Percentiles rank a stretch among this genome's conserved stretches.
These are phyloP conservation scores for Periconia sp. DNA, from an alignment of 2,329 filamentous ascomycete species.

Conservation along the genomic window DNA sequence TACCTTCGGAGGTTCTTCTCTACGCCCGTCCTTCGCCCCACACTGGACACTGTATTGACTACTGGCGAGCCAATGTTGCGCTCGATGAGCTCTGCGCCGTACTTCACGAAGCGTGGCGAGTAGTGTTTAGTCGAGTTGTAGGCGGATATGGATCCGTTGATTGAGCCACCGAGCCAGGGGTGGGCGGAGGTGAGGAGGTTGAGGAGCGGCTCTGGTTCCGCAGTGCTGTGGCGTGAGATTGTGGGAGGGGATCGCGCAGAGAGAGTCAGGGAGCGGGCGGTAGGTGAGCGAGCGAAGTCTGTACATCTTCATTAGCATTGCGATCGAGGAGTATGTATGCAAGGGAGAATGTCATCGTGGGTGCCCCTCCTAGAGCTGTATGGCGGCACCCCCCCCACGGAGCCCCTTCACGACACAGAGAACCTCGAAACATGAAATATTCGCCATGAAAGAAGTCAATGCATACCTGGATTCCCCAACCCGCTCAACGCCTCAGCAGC, in stretches of 20 bases:
- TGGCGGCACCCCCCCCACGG: not conserved
- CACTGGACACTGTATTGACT: constrained; percentile 82
- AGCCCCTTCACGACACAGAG: not conserved
- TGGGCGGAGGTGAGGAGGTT: constrained; percentile 88
- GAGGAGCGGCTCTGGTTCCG: constrained; percentile 78
- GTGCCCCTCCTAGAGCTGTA: too few species aligned
- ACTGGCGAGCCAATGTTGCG: constrained; percentile 82
- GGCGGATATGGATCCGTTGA: constrained; percentile 81
- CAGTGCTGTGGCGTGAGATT: constrained; percentile 34
- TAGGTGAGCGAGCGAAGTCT: constrained; percentile 53
- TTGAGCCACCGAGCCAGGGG: constrained; percentile 82
- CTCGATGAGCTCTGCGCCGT: constrained; percentile 90
- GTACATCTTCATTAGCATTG: constrained; percentile 16
- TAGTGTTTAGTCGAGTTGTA: constrained; percentile 91
- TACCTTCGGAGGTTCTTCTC: constrained; percentile 89
- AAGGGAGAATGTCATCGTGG: too few species aligned
- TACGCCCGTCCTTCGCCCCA: constrained; percentile 84
- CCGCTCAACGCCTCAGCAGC: constrained; percentile 59
- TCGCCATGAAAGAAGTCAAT: too few species aligned
- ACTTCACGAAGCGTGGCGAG: constrained; percentile 82
- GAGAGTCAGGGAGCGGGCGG: constrained; percentile 36
- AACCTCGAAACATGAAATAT: constrained; percentile 9
- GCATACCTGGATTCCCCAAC: constrained; percentile 56
- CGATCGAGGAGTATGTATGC: not conserved
- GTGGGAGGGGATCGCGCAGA: constrained; percentile 36